These are phyloP conservation scores for Papilionanthe hybrid DNA, from an alignment of 116 monocot genomes.

Conservation along the genomic window DNA sequence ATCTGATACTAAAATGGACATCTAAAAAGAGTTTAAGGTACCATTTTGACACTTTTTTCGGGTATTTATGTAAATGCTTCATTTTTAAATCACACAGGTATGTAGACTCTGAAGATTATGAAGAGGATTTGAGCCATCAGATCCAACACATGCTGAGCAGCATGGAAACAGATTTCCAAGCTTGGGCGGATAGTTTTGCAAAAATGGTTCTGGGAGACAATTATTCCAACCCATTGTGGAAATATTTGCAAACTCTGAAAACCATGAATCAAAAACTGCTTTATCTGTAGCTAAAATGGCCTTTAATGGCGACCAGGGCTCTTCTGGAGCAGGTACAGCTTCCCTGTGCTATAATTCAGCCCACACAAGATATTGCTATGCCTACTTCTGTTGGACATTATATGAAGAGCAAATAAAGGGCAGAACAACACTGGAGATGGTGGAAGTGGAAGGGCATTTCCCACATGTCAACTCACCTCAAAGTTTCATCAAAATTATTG, in stretches of 20 bases:
- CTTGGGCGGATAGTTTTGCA: conserved; percentile 47
- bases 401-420: conserved; percentile 50
- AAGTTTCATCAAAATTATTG: conserved; percentile 29
- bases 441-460: conserved; percentile 54
- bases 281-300: conserved; percentile 32
- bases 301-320: conserved; percentile 47
- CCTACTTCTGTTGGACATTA: conserved; percentile 40
- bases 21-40: too few relatives aligned
- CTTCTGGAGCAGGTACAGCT: conserved; percentile 31
- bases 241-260: conserved; percentile 16
- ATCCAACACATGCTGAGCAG: conserved; percentile 35
- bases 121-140: conserved; percentile 50
- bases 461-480: conserved; percentile 47
- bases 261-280: conserved; percentile 51
- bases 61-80: too few relatives aligned
- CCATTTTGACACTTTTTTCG: too few relatives aligned
- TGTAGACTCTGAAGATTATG: conserved; percentile 58
- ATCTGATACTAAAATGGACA: too few relatives aligned
- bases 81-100: conserved; percentile 25
- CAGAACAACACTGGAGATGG: conserved; percentile 27
- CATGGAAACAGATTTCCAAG: conserved; percentile 42
- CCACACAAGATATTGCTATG: conserved; percentile 38
- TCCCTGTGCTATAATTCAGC: conserved; percentile 53
- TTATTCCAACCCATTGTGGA: conserved; percentile 18
- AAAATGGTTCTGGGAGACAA: conserved; percentile 15